These are phyloP conservation scores for Fusarium staphyleae DNA, from an alignment of 2,329 filamentous ascomycete genomes.

Conservation along the genomic window DNA sequence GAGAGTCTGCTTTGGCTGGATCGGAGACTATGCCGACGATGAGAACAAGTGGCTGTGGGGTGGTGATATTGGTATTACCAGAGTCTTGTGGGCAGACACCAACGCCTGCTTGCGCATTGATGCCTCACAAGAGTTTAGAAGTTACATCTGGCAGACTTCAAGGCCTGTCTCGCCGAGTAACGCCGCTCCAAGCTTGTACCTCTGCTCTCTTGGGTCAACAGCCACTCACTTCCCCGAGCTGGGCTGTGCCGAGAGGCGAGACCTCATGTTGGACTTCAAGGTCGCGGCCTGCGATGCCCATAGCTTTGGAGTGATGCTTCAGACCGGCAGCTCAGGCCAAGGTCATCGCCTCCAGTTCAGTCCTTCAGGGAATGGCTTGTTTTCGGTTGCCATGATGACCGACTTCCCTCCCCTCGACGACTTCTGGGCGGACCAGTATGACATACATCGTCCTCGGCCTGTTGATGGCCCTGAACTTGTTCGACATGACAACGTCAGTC, in stretches of 20 bases:
- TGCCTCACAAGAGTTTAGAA: slow-evolving; percentile 34
- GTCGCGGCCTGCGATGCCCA: slow-evolving; percentile 39
- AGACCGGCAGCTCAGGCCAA: slow-evolving; percentile 39
- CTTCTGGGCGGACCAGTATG: slow-evolving; percentile 50
- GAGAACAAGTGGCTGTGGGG: slow-evolving; percentile 50
- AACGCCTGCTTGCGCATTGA: slow-evolving; percentile 40
- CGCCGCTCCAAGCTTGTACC: slow-evolving; percentile 36
- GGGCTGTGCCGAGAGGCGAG: slow-evolving; percentile 22
- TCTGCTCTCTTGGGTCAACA: slow-evolving; percentile 39
- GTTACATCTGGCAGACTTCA: slow-evolving; percentile 24
- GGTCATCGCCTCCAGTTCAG: slow-evolving; percentile 40
- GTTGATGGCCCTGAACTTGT: slow-evolving; percentile 48
- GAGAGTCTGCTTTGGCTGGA: slow-evolving; percentile 47
- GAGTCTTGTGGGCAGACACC: slow-evolving; percentile 42
- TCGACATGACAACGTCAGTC: slow-evolving; percentile 42
- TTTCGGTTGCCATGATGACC: slow-evolving; percentile 41
- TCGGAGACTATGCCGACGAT: slow-evolving; percentile 44
- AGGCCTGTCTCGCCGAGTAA: slow-evolving; percentile 33
- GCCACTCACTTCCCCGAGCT: slow-evolving; percentile 37
- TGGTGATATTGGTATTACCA: slow-evolving; percentile 45
- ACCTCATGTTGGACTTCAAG: slow-evolving; percentile 39
- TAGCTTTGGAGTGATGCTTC: slow-evolving; percentile 42
- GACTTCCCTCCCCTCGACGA: slow-evolving; percentile 47
- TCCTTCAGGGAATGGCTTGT: slow-evolving; percentile 31
- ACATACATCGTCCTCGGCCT: slow-evolving; percentile 41